Conservation (phyloP, 495 filamentous ascomycete species). For the Aspergillus steynii region DNA sequence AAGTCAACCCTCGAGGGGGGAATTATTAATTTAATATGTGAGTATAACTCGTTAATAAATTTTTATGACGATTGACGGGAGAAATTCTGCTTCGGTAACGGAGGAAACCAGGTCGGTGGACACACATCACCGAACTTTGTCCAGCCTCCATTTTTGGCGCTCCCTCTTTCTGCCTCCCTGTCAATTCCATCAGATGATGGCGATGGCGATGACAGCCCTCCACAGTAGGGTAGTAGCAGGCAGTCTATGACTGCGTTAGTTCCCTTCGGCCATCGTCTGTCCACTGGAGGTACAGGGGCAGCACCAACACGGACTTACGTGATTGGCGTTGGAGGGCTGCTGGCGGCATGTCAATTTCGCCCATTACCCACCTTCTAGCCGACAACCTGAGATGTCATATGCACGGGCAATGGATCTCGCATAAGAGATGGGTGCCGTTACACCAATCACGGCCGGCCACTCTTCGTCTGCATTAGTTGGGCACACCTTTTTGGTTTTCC, state of each 20-base stretch:
- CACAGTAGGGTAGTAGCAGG: too few species aligned
- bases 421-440: slow-evolving; percentile 11
- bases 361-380: slow-evolving; percentile 12
- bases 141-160: not conserved
- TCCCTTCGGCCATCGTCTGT: too few species aligned
- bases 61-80: not conserved
- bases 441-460: slow-evolving; percentile 18
- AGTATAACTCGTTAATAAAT: not conserved
- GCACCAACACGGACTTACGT: not conserved
- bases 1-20: not conserved
- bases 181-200: too few species aligned
- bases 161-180: too few species aligned
- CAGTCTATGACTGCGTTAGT: too few species aligned
- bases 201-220: too few species aligned
- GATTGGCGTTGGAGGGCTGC: slow-evolving; percentile 9
- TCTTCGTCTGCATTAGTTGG: slow-evolving; percentile 9
- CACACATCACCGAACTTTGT: not conserved
- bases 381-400: slow-evolving; percentile 28
- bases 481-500: not conserved
- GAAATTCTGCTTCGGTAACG: too few species aligned
- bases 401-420: slow-evolving; percentile 28
- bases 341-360: slow-evolving; percentile 17
- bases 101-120: not conserved
- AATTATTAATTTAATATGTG: too few species aligned
- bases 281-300: too few species aligned